These are phyloP conservation scores for Penicillium flavigenum DNA, from an alignment of 495 filamentous ascomycete species.

Conservation along the genomic window DNA sequence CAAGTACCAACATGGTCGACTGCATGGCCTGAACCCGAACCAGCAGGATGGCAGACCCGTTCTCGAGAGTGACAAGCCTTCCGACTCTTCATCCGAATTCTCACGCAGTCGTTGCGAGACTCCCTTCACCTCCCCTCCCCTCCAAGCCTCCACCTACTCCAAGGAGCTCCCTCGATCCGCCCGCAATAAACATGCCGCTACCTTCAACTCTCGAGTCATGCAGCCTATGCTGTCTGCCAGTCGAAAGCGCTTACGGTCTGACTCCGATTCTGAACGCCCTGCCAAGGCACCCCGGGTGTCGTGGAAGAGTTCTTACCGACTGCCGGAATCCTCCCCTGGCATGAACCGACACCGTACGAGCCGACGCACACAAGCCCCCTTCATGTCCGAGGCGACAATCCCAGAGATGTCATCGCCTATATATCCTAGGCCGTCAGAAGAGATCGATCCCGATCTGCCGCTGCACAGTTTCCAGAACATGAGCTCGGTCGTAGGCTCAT, in stretches of 20 bases:
- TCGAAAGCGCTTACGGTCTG: constrained; percentile 68
- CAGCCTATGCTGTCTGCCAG: constrained; percentile 49
- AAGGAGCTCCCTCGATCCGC: constrained; percentile 49
- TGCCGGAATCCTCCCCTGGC: constrained; percentile 81
- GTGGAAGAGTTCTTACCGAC: constrained; percentile 71
- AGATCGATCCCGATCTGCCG: constrained; percentile 70
- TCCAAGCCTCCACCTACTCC: constrained; percentile 41
- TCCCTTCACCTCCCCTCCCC: constrained; percentile 46
- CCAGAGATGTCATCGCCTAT: constrained; percentile 60
- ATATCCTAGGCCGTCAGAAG: constrained; percentile 66
- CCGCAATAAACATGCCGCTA: constrained; percentile 48
- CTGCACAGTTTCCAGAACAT: constrained; percentile 67
- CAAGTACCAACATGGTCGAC: constrained; percentile 83
- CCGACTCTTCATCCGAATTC: constrained; percentile 75
- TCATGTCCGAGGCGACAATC: constrained; percentile 70
- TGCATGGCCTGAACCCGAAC: constrained; percentile 51
- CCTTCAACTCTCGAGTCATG: constrained; percentile 46
- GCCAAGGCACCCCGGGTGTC: constrained; percentile 56
- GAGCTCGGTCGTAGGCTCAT: constrained; percentile 60
- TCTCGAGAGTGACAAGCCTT: constrained; percentile 48
- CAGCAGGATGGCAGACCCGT: constrained; percentile 59
- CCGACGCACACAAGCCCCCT: constrained; percentile 61
- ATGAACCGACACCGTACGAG: constrained; percentile 31
- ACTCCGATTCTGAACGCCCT: constrained; percentile 59
- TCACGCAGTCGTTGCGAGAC: constrained; percentile 48